Percentiles rank a stretch among this genome's conserved stretches.
These are phyloP conservation scores for Aspergillus taichungensis DNA, from an alignment of 495 filamentous ascomycete genomes.

Conservation along the genomic window DNA sequence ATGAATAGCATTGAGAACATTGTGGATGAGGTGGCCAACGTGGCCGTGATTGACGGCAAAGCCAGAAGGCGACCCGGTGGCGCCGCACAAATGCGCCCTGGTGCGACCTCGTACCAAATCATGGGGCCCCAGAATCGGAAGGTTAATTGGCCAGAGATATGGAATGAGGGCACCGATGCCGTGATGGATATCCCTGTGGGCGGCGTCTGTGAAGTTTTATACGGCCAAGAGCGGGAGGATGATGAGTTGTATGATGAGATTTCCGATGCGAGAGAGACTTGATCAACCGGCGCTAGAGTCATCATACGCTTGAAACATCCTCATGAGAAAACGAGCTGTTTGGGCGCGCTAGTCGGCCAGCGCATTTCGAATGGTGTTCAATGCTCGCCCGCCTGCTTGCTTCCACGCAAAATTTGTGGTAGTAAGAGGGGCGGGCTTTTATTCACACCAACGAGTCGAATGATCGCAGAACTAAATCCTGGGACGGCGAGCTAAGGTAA, in stretches of 20 bases:
- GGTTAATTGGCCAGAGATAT: constrained; percentile 64
- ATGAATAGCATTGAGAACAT: constrained; percentile 78
- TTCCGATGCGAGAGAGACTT: neutral
- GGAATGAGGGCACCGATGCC: constrained; percentile 91
- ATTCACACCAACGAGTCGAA: too few relatives aligned
- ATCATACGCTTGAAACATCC: too few relatives aligned
- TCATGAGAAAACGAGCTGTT: too few relatives aligned
- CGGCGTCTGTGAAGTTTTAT: constrained; percentile 86
- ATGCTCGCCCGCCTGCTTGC: too few relatives aligned
- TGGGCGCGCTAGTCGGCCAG: too few relatives aligned
- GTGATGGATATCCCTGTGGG: constrained; percentile 96
- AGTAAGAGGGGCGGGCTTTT: too few relatives aligned
- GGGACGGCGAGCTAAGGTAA: too few relatives aligned
- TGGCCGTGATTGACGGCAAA: constrained; percentile 71
- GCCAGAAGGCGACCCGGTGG: constrained; percentile 47
- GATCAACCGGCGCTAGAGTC: neutral
- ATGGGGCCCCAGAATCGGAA: constrained; percentile 42
- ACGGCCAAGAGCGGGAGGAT: constrained; percentile 37
- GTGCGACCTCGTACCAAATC: constrained; percentile 39
- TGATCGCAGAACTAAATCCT: too few relatives aligned
- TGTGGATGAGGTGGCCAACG: constrained; percentile 80
- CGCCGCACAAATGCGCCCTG: constrained; percentile 35
- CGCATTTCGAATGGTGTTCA: too few relatives aligned
- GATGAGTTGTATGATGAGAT: constrained; percentile 15
- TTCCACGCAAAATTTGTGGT: too few relatives aligned